A percentile compares a stretch with the other conserved stretches of the same genome.
Evolutionary conservation across 352 stramenopile genomes (phyloP).

Genomic region (Pythium aquatile): DNA sequence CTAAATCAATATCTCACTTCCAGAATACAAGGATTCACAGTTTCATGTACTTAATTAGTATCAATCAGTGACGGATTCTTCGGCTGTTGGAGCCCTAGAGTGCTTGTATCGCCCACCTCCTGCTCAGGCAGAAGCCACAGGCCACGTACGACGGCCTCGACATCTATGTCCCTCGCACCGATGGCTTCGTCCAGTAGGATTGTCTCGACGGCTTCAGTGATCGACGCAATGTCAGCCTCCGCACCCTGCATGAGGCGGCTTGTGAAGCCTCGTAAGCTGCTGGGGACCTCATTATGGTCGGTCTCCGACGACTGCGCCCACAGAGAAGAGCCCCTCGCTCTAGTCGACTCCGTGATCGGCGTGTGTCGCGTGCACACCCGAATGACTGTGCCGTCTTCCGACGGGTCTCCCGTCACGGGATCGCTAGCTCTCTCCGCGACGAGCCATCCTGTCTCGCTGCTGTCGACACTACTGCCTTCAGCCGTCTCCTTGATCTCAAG

Average conservation of each 20-base stretch:
- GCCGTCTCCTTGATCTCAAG: constrained; percentile 7
- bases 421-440: neutral
- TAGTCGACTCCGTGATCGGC: neutral
- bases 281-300: too few relatives aligned
- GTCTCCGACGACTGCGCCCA: neutral
- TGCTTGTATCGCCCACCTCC: too few relatives aligned
- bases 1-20: too few relatives aligned
- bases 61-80: too few relatives aligned
- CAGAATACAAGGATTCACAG: too few relatives aligned
- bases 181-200: constrained; percentile 23
- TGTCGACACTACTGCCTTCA: neutral
- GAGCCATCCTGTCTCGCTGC: constrained; percentile 17
- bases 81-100: too few relatives aligned
- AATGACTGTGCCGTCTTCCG: neutral
- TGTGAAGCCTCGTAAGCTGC: constrained; percentile 4
- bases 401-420: neutral
- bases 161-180: neutral
- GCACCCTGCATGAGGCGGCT: constrained; percentile 9
- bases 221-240: constrained; percentile 19
- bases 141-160: too few relatives aligned
- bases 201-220: constrained; percentile 23
- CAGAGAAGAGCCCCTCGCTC: too few relatives aligned
- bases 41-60: too few relatives aligned
- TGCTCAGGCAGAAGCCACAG: too few relatives aligned
- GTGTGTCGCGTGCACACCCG: constrained; percentile 5